Conservation (phyloP, 352 stramenopile genomes). For the Phytophthora syringae region DNA sequence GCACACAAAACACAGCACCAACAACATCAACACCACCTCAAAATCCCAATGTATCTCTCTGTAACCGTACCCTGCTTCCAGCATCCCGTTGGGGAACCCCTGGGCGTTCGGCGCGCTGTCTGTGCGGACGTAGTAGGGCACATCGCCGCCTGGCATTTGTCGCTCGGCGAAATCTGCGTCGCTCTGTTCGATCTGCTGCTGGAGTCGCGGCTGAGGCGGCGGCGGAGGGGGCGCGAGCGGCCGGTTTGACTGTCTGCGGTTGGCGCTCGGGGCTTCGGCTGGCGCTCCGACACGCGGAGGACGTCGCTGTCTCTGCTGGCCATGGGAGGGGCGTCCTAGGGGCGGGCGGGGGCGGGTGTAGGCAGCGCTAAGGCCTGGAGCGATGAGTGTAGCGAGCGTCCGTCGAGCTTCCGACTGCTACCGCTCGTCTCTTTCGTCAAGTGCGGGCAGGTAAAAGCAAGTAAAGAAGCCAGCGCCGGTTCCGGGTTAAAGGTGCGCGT, state of each 20-base stretch:
- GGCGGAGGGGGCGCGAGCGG: conserved; percentile 35
- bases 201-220: conserved; percentile 7
- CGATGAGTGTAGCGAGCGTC: conserved; percentile 10
- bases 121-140: conserved; percentile 31
- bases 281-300: conserved; percentile 36
- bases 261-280: conserved; percentile 32
- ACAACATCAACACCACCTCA: not conserved
- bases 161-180: conserved; percentile 25
- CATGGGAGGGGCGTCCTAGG: too few relatives aligned
- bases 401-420: conserved; percentile 25
- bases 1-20: too few relatives aligned
- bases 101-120: conserved; percentile 32
- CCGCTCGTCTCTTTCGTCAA: conserved; percentile 42
- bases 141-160: conserved; percentile 22
- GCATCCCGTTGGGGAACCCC: conserved; percentile 32
- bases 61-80: conserved; percentile 39
- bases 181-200: conserved; percentile 17
- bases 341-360: too few relatives aligned
- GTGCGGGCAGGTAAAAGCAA: too few relatives aligned
- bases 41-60: not conserved
- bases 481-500: conserved; percentile 6
- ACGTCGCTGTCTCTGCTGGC: conserved; percentile 30
- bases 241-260: conserved; percentile 20
- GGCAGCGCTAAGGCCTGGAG: conserved; percentile 9
- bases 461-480: conserved; percentile 32